Evolutionary conservation across 1,284 basidiomycete species (phyloP).

Genomic region (Inonotus hispidus): DNA sequence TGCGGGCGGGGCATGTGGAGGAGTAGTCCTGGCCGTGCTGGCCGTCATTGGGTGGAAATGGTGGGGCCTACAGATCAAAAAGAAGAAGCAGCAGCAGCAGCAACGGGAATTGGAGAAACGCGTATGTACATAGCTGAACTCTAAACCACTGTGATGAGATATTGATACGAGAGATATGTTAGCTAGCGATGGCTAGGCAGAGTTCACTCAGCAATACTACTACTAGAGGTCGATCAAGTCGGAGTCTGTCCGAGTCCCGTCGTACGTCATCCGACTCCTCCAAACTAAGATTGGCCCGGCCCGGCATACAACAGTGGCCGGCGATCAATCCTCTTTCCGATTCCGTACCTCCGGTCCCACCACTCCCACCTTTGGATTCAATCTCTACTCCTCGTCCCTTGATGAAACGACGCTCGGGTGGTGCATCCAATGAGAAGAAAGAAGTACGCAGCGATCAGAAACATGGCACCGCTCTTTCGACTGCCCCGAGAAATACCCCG

Average conservation of each 20-base stretch:
- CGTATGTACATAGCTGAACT: conserved; percentile 26
- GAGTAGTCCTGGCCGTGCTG: conserved; percentile 40
- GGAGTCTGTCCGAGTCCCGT: conserved; percentile 3
- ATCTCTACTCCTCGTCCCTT: conserved; percentile 8
- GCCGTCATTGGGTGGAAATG: conserved; percentile 42
- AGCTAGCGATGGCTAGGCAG: conserved; percentile 4
- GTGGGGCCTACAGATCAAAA: conserved; percentile 43
- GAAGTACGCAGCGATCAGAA: no score
- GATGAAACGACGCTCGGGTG: not conserved
- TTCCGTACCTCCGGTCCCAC: not conserved
- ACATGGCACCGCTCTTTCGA: not conserved
- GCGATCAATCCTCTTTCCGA: not conserved
- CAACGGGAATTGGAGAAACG: conserved; percentile 27
- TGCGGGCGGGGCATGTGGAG: conserved; percentile 44
- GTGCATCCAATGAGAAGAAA: no score
- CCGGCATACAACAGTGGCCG: not conserved
- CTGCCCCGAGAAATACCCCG: not conserved
- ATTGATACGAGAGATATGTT: not conserved
- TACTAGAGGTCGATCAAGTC: not conserved
- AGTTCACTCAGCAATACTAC: no score
- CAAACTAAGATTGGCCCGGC: not conserved
- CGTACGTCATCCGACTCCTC: conserved; percentile 7
- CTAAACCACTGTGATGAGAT: not conserved
- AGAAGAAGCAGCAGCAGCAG: conserved; percentile 34
- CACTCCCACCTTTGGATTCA: not conserved